Evolutionary conservation across 2,329 filamentous ascomycete genomes (phyloP), one percentile per base, ranked within the genome.

Genomic region (Hypoxylon sp.): DNA sequence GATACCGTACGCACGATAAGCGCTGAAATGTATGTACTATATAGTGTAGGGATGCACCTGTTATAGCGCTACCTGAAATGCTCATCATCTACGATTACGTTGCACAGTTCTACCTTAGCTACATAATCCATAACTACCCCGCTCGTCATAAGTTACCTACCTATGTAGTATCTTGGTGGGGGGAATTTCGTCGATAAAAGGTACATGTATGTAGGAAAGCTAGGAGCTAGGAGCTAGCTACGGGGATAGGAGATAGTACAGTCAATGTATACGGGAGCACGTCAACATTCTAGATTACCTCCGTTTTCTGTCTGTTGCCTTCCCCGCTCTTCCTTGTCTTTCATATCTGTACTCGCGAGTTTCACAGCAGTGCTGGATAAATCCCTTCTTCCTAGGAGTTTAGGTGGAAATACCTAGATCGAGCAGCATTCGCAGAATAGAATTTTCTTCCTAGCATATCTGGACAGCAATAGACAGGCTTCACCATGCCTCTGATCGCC

Each of bases 401-500:
- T 31, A 29, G 24, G 33, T 19, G 42, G 22, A 26, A 44, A 44
- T 22, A 31, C 24, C 22, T 50, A 50, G 46, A 50, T 17, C 24
- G 46, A 50, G 24, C 24, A 19, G n/a, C 14, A 19, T 50, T 39
- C 22, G n/a, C 19, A 19, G n/a, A 19, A 55, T 33, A 33, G 19
- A 22, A 22, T 22, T 5, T 14, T 55, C 33, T 13, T 5, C 22
- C 50, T 33, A 13, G 17, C 47, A 31, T 31, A 51, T 17, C 14
- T 8, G 14, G 35, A 17, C 14, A 61, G 9, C 13, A 13, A 58
- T n/a, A 53, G 29, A 29, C 19, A 42, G 55, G 31, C 29, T 33
- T 55, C 76, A 81, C 71, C 31, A 86, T 86, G 84, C 82, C 84
- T 76, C 82, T 86, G 67, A 73, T 85, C 71, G 78, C 76, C 13